Percentiles rank a stretch among this genome's conserved stretches.
Evolutionary conservation across 2,329 filamentous ascomycete species (phyloP).

Genomic region (Pseudocercospora cruenta): DNA sequence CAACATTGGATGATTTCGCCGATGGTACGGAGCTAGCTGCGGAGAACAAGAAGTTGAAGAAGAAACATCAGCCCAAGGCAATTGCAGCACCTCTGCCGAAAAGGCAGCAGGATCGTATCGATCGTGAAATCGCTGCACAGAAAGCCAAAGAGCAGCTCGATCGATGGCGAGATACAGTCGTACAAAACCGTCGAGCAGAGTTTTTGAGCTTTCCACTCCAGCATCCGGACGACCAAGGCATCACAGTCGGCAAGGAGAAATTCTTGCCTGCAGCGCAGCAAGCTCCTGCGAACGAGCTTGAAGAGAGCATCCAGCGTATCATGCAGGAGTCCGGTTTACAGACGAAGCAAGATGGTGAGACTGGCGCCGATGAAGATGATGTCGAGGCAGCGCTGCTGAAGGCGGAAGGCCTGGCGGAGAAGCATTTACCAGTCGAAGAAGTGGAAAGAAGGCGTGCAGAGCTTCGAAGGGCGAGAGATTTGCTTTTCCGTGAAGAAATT

Average conservation of each 20-base stretch:
- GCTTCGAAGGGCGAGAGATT: conserved; percentile 77
- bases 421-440: conserved; percentile 72
- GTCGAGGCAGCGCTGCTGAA: conserved; percentile 68
- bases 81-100: conserved; percentile 81
- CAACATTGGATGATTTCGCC: conserved; percentile 56
- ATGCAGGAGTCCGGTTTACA: conserved; percentile 83
- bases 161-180: conserved; percentile 93
- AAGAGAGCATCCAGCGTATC: conserved; percentile 83
- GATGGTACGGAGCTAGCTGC: conserved; percentile 69
- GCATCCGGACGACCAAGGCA: conserved; percentile 65
- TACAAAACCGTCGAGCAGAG: conserved; percentile 88
- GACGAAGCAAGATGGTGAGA: conserved; percentile 46
- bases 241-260: conserved; percentile 63
- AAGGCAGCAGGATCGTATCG: conserved; percentile 81
- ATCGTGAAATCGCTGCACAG: conserved; percentile 80
- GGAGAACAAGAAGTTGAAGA: conserved; percentile 63
- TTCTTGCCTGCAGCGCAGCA: conserved; percentile 62
- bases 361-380: conserved; percentile 52
- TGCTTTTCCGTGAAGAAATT: conserved; percentile 85
- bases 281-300: conserved; percentile 76
- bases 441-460: conserved; percentile 73
- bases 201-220: conserved; percentile 85
- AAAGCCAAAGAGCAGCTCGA: conserved; percentile 90
- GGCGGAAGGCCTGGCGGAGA: conserved; percentile 69
- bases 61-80: conserved; percentile 34